Evolutionary conservation across 2,329 filamentous ascomycete genomes (phyloP).

Genomic region (Phyllachora maydis): DNA sequence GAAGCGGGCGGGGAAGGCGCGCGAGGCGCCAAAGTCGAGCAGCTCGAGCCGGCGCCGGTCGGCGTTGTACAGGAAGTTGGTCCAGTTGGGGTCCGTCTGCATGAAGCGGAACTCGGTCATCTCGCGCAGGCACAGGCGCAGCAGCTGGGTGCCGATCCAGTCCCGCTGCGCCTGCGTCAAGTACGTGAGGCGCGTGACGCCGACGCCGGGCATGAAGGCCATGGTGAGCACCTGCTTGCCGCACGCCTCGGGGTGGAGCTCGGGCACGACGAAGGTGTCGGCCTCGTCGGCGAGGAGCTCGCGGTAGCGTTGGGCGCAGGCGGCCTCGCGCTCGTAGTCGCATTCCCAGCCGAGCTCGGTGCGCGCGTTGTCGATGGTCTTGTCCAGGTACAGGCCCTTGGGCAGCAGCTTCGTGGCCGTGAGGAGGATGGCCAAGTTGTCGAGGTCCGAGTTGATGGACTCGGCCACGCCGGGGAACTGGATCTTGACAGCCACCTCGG

Average conservation of each 20-base stretch:
- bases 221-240: slow-evolving; percentile 81
- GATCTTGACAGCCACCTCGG: slow-evolving; percentile 79
- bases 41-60: slow-evolving; percentile 57
- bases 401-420: slow-evolving; percentile 80
- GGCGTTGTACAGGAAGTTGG: slow-evolving; percentile 86
- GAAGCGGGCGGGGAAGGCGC: slow-evolving; percentile 67
- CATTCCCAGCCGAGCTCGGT: slow-evolving; percentile 92
- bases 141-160: slow-evolving; percentile 89
- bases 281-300: slow-evolving; percentile 53
- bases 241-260: slow-evolving; percentile 57
- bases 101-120: slow-evolving; percentile 92
- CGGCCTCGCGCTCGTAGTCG: slow-evolving; percentile 78
- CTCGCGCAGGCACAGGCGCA: slow-evolving; percentile 80
- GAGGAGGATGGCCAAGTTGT: slow-evolving; percentile 77
- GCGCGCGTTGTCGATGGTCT: slow-evolving; percentile 89
- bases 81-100: slow-evolving; percentile 99
- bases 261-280: slow-evolving; percentile 59
- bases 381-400: slow-evolving; percentile 82
- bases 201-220: slow-evolving; percentile 72
- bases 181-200: slow-evolving; percentile 59
- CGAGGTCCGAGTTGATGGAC: slow-evolving; percentile 91
- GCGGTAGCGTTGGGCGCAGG: slow-evolving; percentile 57
- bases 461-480: slow-evolving; percentile 93
- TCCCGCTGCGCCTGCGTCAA: slow-evolving; percentile 73
- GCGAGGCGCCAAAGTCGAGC: slow-evolving; percentile 83